These are phyloP conservation scores for Vigna angularis DNA, from an alignment of 306 rosid genomes.

Conservation along the genomic window DNA sequence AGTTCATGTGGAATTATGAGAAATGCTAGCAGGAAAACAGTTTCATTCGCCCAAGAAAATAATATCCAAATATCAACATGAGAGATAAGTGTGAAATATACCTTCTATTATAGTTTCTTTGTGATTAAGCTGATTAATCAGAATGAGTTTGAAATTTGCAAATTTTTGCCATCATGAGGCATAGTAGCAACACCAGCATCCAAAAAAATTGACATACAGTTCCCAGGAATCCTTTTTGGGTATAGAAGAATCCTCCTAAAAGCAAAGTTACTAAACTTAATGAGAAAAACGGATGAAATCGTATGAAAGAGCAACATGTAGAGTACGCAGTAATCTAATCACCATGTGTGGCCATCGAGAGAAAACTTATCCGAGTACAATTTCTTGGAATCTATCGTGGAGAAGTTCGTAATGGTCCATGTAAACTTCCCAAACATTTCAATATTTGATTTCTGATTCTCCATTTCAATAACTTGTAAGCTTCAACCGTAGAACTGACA, in stretches of 20 bases:
- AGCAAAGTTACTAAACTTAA: background rate
- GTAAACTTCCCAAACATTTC: conserved; percentile 13
- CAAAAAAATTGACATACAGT: conserved; percentile 69
- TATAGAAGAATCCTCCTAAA: conserved; percentile 63
- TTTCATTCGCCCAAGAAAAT: too few relatives aligned
- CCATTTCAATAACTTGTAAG: background rate
- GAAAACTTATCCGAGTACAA: conserved; percentile 3
- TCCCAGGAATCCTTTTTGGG: background rate
- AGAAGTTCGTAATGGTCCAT: conserved; percentile 44
- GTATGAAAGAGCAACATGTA: background rate
- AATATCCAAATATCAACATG: too few relatives aligned
- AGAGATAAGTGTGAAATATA: too few relatives aligned
- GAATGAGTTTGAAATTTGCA: conserved; percentile 60
- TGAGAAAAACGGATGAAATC: background rate
- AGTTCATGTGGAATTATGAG: too few relatives aligned
- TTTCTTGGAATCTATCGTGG: background rate
- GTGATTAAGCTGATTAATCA: conserved; percentile 58
- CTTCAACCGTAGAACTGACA: background rate
- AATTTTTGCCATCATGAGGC: conserved; percentile 62
- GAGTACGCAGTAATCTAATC: background rate
- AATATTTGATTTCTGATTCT: too few relatives aligned
- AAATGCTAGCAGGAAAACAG: too few relatives aligned
- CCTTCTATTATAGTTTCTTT: background rate
- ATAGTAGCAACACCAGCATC: conserved; percentile 45
- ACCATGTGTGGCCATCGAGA: conserved; percentile 33